A percentile compares a stretch with the other conserved stretches of the same genome.
phyloP scores from a whole-genome alignment of 331 rosid genomes.

The Ulmus americana region DNA sequence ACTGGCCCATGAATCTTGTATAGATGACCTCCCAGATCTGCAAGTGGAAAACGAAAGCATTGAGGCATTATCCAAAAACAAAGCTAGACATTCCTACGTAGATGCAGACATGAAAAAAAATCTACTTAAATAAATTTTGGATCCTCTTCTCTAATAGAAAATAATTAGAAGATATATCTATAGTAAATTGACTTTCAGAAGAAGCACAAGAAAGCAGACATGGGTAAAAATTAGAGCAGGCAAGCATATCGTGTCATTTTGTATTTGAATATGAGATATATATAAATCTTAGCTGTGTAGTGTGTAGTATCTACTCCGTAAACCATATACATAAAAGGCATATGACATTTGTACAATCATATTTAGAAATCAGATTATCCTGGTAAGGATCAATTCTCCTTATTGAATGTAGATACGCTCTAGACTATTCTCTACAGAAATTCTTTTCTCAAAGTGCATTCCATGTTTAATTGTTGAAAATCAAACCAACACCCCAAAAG shows the following conservation, averaged over 20 bases:
- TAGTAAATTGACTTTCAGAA: background rate
- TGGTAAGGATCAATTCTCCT: background rate
- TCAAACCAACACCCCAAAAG: background rate
- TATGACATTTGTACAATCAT: background rate
- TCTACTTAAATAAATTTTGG: background rate
- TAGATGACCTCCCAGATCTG: constrained; percentile 86
- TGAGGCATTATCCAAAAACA: background rate
- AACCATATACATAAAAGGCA: background rate
- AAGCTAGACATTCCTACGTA: background rate
- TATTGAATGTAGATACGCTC: too few relatives aligned
- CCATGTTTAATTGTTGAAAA: background rate
- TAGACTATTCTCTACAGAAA: background rate
- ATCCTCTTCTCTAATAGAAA: background rate
- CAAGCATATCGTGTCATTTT: background rate
- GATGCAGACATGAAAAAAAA: background rate
- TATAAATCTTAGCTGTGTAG: too few relatives aligned
- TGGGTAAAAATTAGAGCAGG: background rate
- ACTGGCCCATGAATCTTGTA: constrained; percentile 72
- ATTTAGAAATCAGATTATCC: background rate
- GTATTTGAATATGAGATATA: background rate
- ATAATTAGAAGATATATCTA: background rate
- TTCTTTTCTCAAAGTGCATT: background rate
- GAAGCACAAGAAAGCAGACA: background rate
- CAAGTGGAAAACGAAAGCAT: constrained; percentile 15
- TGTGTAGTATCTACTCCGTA: too few relatives aligned